Evolutionary conservation across 2,329 filamentous ascomycete species (phyloP).

Genomic region (Cytospora leucostoma): DNA sequence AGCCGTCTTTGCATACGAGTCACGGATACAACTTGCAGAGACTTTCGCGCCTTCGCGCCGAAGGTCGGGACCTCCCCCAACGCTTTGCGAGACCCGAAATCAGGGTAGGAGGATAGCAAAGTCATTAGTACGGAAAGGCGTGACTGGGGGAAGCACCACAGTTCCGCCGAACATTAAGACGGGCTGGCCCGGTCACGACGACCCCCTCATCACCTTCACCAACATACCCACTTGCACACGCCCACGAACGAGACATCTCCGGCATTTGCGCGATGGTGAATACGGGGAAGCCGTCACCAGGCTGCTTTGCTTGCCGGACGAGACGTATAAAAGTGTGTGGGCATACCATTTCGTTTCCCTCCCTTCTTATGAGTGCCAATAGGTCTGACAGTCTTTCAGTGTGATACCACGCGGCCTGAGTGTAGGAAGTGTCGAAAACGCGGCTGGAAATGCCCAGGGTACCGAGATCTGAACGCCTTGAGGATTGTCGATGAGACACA

Average conservation of each 20-base stretch:
- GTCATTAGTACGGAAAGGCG: neutral
- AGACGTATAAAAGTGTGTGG: slow-evolving; percentile 27
- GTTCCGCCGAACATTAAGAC: slow-evolving; percentile 10
- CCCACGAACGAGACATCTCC: neutral
- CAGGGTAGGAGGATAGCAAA: neutral
- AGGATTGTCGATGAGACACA: slow-evolving; percentile 29
- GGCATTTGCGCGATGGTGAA: slow-evolving; percentile 25
- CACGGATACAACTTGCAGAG: neutral
- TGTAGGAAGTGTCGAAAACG: slow-evolving; percentile 28
- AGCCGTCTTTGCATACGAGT: neutral
- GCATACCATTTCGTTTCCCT: neutral
- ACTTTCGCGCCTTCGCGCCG: neutral
- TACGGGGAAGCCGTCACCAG: slow-evolving; percentile 28
- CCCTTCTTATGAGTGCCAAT: neutral
- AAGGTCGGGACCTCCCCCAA: neutral
- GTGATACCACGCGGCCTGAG: slow-evolving; percentile 27
- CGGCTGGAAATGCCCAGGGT: slow-evolving; percentile 28
- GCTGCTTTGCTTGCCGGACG: slow-evolving; percentile 27
- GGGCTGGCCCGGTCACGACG: slow-evolving; percentile 15
- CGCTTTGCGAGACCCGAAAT: neutral
- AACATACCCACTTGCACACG: neutral
- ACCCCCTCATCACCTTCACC: neutral
- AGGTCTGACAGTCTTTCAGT: slow-evolving; percentile 1
- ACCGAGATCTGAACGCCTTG: slow-evolving; percentile 27
- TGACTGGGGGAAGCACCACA: neutral